Conservation (phyloP, 192 early-diverging fungal genomes). For the Tieghemiomyces parasiticus region DNA sequence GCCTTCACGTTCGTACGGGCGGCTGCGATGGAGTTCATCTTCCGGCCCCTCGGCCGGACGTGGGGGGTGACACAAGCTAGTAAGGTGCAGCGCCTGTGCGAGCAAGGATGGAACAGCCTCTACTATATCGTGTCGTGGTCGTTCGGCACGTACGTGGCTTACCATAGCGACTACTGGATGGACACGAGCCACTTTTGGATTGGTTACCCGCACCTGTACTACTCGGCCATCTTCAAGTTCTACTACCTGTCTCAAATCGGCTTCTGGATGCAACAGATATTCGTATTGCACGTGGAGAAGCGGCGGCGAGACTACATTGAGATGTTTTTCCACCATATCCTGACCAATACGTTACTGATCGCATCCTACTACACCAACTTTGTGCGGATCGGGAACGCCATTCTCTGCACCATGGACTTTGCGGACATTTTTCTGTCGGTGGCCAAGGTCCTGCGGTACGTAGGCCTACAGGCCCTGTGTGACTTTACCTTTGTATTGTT, state of each 20-base stretch:
- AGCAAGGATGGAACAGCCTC: constrained; percentile 52
- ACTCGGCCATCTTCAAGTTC: constrained; percentile 38
- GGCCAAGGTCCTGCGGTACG: constrained; percentile 65
- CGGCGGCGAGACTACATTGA: constrained; percentile 54
- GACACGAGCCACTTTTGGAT: constrained; percentile 52
- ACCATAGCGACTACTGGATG: constrained; percentile 52
- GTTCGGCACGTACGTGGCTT: constrained; percentile 52
- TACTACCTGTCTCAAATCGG: constrained; percentile 63
- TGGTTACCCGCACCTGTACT: constrained; percentile 47
- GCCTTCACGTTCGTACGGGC: constrained; percentile 46
- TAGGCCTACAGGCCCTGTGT: constrained; percentile 35
- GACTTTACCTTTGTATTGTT: constrained; percentile 49
- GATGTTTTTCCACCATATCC: constrained; percentile 61
- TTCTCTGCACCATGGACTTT: constrained; percentile 63
- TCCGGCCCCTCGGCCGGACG: constrained; percentile 25
- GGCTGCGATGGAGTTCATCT: constrained; percentile 31
- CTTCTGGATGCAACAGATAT: constrained; percentile 70
- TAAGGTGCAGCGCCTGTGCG: constrained; percentile 40
- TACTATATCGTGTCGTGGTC: constrained; percentile 48
- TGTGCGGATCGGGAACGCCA: constrained; percentile 63
- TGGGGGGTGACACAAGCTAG: constrained; percentile 15
- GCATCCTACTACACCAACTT: constrained; percentile 50
- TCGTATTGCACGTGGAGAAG: constrained; percentile 56
- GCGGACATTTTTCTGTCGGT: constrained; percentile 60
- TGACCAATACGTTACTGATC: constrained; percentile 51